Evolutionary conservation across 2,329 filamentous ascomycete species (phyloP).

Genomic region (Paracorniculantispora psalliotae): DNA sequence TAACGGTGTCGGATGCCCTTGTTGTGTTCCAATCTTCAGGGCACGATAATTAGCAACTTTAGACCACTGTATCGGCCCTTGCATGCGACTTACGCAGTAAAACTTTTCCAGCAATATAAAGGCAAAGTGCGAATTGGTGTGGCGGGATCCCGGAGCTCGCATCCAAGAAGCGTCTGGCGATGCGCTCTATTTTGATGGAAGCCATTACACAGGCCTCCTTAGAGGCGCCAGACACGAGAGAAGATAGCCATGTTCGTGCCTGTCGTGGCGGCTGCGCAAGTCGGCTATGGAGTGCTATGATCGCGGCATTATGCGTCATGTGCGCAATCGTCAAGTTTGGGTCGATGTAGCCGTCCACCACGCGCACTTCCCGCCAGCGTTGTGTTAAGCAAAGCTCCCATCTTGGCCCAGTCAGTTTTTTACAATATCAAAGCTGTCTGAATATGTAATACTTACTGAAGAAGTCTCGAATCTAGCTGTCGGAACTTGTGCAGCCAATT

Average conservation of each 20-base stretch:
- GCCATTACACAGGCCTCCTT: constrained; percentile 36
- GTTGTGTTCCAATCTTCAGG: constrained; percentile 18
- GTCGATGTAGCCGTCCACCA: constrained; percentile 38
- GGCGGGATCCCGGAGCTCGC: constrained; percentile 25
- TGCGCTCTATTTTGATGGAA: constrained; percentile 33
- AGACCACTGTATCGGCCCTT: neutral
- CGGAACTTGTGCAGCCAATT: constrained; percentile 42
- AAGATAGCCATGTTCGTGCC: constrained; percentile 21
- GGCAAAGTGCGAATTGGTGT: constrained; percentile 35
- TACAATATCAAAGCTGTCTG: neutral
- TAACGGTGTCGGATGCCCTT: constrained; percentile 27
- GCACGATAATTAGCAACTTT: neutral
- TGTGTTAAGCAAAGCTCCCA: constrained; percentile 43
- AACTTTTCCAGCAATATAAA: constrained; percentile 33
- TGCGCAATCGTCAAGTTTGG: constrained; percentile 40
- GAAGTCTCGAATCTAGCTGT: constrained; percentile 36
- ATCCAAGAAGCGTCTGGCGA: constrained; percentile 32
- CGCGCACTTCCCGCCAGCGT: constrained; percentile 36
- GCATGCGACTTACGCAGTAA: neutral
- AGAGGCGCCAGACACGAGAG: constrained; percentile 33
- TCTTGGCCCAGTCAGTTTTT: constrained; percentile 18
- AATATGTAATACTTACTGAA: constrained; percentile 28
- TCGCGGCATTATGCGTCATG: constrained; percentile 38
- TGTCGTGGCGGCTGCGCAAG: constrained; percentile 33
- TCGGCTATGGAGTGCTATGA: constrained; percentile 36